Conservation (phyloP, 2,329 filamentous ascomycete species). For the Nigrospora oryzae region DNA sequence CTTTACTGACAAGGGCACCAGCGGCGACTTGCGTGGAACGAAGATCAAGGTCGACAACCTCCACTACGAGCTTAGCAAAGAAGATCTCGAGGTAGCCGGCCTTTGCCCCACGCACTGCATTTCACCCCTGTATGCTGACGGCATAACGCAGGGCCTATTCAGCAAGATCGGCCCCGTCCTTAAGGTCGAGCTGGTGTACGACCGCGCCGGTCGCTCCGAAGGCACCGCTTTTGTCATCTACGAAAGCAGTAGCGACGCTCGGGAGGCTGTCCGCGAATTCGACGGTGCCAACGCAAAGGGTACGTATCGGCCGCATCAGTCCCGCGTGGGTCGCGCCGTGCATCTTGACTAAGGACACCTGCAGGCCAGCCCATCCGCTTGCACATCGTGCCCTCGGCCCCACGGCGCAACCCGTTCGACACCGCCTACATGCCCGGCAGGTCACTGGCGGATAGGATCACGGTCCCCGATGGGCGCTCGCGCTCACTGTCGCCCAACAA, state of each 20-base stretch:
- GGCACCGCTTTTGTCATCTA: constrained; percentile 82
- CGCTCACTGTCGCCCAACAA: constrained; percentile 55
- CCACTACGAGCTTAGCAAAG: constrained; percentile 83
- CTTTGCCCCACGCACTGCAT: neutral
- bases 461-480: constrained; percentile 44
- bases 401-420: constrained; percentile 49
- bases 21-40: constrained; percentile 46
- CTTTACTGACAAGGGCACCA: constrained; percentile 5
- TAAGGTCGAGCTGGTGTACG: constrained; percentile 67
- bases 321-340: neutral
- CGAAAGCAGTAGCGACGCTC: constrained; percentile 60
- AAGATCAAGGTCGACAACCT: constrained; percentile 83
- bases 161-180: constrained; percentile 63
- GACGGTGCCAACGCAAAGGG: constrained; percentile 87
- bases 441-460: constrained; percentile 53
- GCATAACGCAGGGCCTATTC: constrained; percentile 61
- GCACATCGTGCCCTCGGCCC: constrained; percentile 49
- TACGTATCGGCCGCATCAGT: constrained; percentile 17
- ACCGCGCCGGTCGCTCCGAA: constrained; percentile 81
- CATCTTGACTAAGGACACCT: constrained; percentile 1
- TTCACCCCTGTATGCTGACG: neutral
- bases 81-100: constrained; percentile 62
- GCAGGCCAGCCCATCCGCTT: constrained; percentile 73
- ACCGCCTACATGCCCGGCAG: constrained; percentile 45
- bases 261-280: constrained; percentile 68